Evolutionary conservation across 495 filamentous ascomycete genomes (phyloP), one percentile per base, ranked within the genome.

Genomic region (Usnea hakonensis): DNA sequence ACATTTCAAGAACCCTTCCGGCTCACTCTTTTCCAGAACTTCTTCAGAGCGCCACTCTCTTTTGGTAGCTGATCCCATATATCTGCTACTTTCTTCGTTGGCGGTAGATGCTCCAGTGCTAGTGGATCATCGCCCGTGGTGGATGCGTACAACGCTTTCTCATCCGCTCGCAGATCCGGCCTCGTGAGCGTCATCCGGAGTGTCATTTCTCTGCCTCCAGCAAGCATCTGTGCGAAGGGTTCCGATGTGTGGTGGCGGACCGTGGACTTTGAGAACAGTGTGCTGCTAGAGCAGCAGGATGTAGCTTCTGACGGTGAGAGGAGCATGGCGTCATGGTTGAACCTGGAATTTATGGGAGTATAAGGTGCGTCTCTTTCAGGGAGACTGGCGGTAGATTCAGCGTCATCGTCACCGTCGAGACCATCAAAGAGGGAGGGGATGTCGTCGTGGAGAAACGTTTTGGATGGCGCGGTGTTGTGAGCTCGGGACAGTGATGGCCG

Each of bases 151-250:
- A 83, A 75, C 67, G 81, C 78, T 32, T 81, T 82, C 69, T 87
- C 89, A 61, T 83, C 77, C 2, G 83, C 84, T 26, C 74, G 73
- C 57, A 96, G 80, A 69, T 96, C 93, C 0, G 91, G 91, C 55
- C 90, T 81, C 26, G 93, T 97, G 56, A 96, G 81, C 8, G 93
- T 96, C 90, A 97, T 95, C 38, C 90, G 88, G 48, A 97, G 74
- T 17, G 92, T 96, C 93, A 96, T 96, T 73, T 96, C 92, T 21
- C 92, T 85, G 43, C 81, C 86, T 52, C 80, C 81, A 32, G 79
- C 76, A 38, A 79, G 74, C 13, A 76, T 76, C 61, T 85, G 83
- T n/a, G 78, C 74, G 35, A 66, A 85, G 50, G 64, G 69, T 35
- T 59, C 62, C 0, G 57, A 52, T 26, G 40, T 54, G 14, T 61